A percentile compares a stretch with the other conserved stretches of the same genome.
Evolutionary conservation across 306 rosid genomes (phyloP).

Genomic region (Vigna angularis): DNA sequence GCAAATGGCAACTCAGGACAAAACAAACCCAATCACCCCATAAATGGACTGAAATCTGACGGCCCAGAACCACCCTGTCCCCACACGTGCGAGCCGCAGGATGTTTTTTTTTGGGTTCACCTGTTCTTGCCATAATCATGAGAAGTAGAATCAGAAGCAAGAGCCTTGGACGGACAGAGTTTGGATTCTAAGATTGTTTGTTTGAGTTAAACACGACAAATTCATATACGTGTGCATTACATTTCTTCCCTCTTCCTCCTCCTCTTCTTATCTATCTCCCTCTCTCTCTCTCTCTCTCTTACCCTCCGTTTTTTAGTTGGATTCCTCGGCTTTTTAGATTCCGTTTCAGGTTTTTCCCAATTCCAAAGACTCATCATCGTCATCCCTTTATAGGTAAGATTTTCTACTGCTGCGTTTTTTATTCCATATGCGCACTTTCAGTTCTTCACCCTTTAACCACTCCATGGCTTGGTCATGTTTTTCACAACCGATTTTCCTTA

Average conservation of each 20-base stretch:
- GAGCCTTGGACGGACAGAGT: constrained; percentile 8
- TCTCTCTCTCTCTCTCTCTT: background rate
- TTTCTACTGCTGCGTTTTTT: background rate
- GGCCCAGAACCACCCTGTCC: constrained; percentile 25
- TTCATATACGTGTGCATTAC: constrained; percentile 32
- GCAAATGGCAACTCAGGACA: constrained; percentile 8
- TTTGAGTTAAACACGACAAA: constrained; percentile 50
- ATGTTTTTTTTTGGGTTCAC: constrained; percentile 9
- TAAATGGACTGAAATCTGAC: constrained; percentile 27
- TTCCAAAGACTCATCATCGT: background rate
- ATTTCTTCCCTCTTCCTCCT: background rate
- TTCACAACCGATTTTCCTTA: background rate
- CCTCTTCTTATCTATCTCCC: background rate
- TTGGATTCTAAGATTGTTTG: constrained; percentile 37
- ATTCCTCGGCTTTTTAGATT: constrained; percentile 47
- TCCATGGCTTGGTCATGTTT: background rate
- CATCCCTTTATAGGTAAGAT: constrained; percentile 37
- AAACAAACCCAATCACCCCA: background rate
- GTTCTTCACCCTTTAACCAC: background rate
- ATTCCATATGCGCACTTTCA: background rate
- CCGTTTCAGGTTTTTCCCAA: constrained; percentile 19
- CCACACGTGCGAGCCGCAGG: constrained; percentile 39
- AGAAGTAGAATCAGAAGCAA: constrained; percentile 22
- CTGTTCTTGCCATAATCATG: background rate
- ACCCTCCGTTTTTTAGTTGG: constrained; percentile 27